These are phyloP conservation scores for Schrenkiella parvula DNA, from an alignment of 345 rosid genomes.

Conservation along the genomic window DNA sequence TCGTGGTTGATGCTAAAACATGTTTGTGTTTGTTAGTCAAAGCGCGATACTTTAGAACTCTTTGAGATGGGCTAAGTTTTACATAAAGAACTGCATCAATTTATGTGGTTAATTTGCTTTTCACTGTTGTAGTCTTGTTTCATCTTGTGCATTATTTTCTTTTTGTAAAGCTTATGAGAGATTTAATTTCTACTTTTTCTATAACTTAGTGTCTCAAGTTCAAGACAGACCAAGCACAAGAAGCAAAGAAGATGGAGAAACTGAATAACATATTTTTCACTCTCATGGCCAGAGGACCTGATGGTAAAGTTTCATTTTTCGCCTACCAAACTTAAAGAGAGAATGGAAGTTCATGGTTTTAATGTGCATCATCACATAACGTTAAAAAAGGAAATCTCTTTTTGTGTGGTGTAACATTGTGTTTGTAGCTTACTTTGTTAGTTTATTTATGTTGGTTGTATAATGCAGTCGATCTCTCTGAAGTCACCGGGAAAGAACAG, in stretches of 20 bases:
- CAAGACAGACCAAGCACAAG: constrained; percentile 97
- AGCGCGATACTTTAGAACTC: not conserved
- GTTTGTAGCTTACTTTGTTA: not conserved
- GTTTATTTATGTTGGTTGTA: not conserved
- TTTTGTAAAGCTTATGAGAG: not conserved
- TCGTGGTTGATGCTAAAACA: constrained; percentile 5
- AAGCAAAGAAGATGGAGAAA: constrained; percentile 98
- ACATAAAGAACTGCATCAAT: not conserved
- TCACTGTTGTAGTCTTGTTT: constrained; percentile 5
- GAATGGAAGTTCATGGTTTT: not conserved
- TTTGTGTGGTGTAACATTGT: not conserved
- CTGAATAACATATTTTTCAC: constrained; percentile 88
- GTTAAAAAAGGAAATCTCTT: not conserved
- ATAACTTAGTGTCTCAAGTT: constrained; percentile 83
- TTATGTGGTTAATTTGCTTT: constrained; percentile 1
- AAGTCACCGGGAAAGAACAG: constrained; percentile 74
- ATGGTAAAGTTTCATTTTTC: constrained; percentile 47
- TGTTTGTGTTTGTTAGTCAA: constrained; percentile 12
- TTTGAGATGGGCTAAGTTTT: not conserved
- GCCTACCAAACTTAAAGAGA: not conserved
- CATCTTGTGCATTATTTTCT: not conserved
- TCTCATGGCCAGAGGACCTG: constrained; percentile 90
- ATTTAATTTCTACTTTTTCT: not conserved
- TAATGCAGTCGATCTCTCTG: constrained; percentile 65
- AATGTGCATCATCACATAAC: not conserved